Base-by-base conservation (phyloP, 345 rosid species). In the Melaleuca alternifolia region DNA sequence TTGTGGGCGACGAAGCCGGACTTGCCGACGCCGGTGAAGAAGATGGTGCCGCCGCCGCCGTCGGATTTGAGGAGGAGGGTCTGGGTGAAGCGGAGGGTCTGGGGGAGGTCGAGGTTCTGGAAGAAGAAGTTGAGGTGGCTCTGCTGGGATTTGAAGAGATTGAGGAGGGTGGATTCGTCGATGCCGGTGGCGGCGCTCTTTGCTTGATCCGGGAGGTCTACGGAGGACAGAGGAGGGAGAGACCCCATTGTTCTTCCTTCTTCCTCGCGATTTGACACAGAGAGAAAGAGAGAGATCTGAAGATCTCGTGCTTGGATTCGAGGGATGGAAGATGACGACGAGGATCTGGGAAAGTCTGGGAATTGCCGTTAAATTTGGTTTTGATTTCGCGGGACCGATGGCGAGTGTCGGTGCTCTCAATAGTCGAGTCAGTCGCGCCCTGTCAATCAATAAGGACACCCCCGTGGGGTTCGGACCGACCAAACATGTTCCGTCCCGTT, bases 21-120 rank as follows among this genome's bases (percentile, higher is more conserved):
- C 88, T 98, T 98, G 1, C 98, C 99, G 88, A 98, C 97, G 41
- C 99, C 99, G 85, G 99, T 88, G 94, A 98, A 95, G 92, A 96
- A 93, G 83, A 96, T 89, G 54, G 96, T 93, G 53, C 98, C 99
- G 54, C 87, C 23, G 77, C 91, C 87, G 83, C 90, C 84, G 83
- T 4, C 41, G 41, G 62, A 41, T 44, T 18, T 71, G 81, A 54
- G 71, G 46, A 95, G 95, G 89, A 96, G 99, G 30, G 92, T 86
- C 44, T 91, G 92, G 59, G 97, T 86, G 98, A 98, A 98, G 85
- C 92, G 77, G 3, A 93, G 90, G 89, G 99, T 89, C 50, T 92
- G 97, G 28, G 98, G 86, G 89, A 95, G 92, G 84, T 94, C 93
- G 71, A 96, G 98, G 89, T 96, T 91, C 8, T 91, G 92, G 94